Conservation (phyloP, 192 early-diverging fungal genomes). For the Coemansia sp. region DNA sequence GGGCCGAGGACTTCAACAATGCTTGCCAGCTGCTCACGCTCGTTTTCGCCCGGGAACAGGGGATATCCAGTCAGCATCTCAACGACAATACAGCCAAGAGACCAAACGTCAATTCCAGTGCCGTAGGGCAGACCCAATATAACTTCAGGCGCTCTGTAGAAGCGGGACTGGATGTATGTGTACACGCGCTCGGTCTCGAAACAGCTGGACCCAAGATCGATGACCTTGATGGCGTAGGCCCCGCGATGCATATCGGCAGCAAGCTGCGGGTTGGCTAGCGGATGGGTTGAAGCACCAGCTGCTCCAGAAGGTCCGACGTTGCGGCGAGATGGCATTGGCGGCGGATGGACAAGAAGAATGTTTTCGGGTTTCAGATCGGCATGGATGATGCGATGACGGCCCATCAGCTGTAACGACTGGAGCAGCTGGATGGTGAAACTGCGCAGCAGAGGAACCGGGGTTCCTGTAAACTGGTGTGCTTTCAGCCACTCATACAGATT, state of each 20-base stretch:
- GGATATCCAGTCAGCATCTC: constrained; percentile 90
- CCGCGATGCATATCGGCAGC: constrained; percentile 39
- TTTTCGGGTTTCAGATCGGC: constrained; percentile 99
- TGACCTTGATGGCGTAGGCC: constrained; percentile 86
- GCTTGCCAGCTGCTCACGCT: constrained; percentile 92
- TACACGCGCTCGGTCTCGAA: constrained; percentile 92
- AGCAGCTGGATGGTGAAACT: constrained; percentile 80
- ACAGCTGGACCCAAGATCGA: constrained; percentile 97
- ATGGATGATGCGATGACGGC: constrained; percentile 80
- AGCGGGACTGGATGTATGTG: constrained; percentile 96
- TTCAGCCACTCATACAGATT: constrained; percentile 98
- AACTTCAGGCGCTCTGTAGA: constrained; percentile 97
- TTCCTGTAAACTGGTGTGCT: constrained; percentile 88
- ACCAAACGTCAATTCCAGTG: constrained; percentile 97
- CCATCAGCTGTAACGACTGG: constrained; percentile 74
- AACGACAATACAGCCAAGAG: constrained; percentile 91
- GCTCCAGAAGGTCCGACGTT: constrained; percentile 18
- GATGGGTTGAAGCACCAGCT: constrained; percentile 31
- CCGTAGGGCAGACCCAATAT: constrained; percentile 89
- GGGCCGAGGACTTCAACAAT: constrained; percentile 93
- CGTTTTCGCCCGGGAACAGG: constrained; percentile 96
- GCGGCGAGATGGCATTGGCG: constrained; percentile 48
- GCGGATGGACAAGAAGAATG: constrained; percentile 75
- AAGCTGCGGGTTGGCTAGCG: constrained; percentile 46
- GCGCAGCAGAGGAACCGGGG: constrained; percentile 39